Conservation (phyloP, 371 early-diverging fungal species). For the Mucor lusitanicus region DNA sequence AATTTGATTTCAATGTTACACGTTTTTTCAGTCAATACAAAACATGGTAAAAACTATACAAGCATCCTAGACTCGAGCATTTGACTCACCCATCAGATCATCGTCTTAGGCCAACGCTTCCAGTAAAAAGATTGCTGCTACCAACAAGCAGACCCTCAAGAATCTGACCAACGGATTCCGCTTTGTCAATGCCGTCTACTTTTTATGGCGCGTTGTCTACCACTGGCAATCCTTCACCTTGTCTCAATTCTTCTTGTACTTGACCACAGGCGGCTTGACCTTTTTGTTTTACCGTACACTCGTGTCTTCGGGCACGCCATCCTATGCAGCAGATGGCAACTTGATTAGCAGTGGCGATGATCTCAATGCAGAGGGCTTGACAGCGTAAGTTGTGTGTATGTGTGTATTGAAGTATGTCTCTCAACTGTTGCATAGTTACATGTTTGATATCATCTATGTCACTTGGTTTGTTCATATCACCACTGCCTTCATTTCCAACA, state of each 20-base stretch:
- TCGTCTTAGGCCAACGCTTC: conserved; percentile 84
- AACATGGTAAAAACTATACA: neutral
- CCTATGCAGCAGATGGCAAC: conserved; percentile 57
- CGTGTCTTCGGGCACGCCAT: conserved; percentile 55
- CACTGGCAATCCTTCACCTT: conserved; percentile 57
- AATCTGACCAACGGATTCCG: conserved; percentile 63
- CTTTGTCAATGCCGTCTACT: conserved; percentile 68
- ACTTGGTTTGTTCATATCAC: conserved; percentile 81
- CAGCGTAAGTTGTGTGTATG: conserved; percentile 54
- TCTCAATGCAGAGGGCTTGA: conserved; percentile 72
- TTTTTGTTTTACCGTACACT: conserved; percentile 57
- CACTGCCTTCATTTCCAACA: conserved; percentile 63
- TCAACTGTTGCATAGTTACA: conserved; percentile 49
- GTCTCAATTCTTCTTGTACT: conserved; percentile 48
- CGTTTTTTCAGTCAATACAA: neutral
- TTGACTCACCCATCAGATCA: too few species aligned
- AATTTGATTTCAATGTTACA: neutral
- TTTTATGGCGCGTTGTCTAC: conserved; percentile 59
- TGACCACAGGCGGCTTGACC: conserved; percentile 50
- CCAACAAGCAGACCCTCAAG: conserved; percentile 63
- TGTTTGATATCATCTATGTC: conserved; percentile 80
- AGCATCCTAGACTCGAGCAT: too few species aligned
- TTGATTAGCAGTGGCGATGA: conserved; percentile 72
- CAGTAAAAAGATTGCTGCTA: conserved; percentile 71
- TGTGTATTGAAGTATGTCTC: neutral